These are phyloP conservation scores for Elsinoe necatrix DNA, from an alignment of 2,329 filamentous ascomycete genomes.

Conservation along the genomic window DNA sequence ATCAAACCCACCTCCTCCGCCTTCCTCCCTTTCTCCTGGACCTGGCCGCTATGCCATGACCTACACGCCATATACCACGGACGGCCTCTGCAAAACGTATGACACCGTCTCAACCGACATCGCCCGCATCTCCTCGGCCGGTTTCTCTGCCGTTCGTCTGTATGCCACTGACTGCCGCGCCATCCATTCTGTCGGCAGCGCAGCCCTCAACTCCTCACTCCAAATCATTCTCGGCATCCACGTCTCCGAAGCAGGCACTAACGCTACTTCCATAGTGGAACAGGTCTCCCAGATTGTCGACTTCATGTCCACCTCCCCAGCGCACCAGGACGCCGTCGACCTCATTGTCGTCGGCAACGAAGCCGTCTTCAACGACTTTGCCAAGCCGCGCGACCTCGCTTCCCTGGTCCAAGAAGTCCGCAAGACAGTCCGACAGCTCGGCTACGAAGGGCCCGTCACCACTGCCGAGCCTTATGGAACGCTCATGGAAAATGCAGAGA, in stretches of 20 bases:
- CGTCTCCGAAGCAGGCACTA: constrained; percentile 56
- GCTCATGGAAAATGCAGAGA: constrained; percentile 55
- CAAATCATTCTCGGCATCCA: constrained; percentile 83
- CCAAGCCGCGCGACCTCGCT: constrained; percentile 55
- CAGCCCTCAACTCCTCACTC: constrained; percentile 57
- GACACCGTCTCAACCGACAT: constrained; percentile 35
- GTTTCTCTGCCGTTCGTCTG: constrained; percentile 62
- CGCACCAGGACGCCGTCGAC: constrained; percentile 63
- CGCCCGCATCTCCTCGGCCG: constrained; percentile 35
- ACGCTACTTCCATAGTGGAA: constrained; percentile 49
- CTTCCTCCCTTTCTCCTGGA: constrained; percentile 12
- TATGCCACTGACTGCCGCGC: constrained; percentile 90
- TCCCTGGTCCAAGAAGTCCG: constrained; percentile 19
- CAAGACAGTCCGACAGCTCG: constrained; percentile 4
- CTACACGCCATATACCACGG: constrained; percentile 40
- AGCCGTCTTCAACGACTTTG: constrained; percentile 68
- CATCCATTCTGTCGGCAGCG: constrained; percentile 64
- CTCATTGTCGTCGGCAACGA: constrained; percentile 88
- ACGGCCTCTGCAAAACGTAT: constrained; percentile 37
- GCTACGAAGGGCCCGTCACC: constrained; percentile 65
- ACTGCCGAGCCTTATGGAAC: constrained; percentile 78
- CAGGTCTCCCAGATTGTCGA: constrained; percentile 55
- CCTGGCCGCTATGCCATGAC: constrained; percentile 15
- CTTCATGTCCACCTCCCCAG: constrained; percentile 67
- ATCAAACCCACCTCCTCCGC: constrained; percentile 4